A percentile compares a stretch with the other conserved stretches of the same genome.
phyloP scores from a whole-genome alignment of 2,329 filamentous ascomycete species.

The Epichloe sp. region DNA sequence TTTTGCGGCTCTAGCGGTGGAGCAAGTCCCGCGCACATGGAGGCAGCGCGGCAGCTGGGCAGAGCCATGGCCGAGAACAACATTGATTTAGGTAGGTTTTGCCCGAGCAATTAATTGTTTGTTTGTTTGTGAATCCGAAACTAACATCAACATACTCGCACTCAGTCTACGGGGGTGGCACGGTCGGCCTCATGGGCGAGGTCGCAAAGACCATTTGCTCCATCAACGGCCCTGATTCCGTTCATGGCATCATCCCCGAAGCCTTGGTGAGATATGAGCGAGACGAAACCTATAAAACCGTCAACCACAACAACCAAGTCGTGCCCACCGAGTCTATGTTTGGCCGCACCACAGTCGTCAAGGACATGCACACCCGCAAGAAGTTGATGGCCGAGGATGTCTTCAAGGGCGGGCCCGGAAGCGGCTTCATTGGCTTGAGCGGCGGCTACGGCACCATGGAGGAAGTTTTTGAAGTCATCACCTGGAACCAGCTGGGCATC shows the following conservation, averaged over 20 bases:
- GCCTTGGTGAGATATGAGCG: slow-evolving; percentile 72
- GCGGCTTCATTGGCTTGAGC: slow-evolving; percentile 76
- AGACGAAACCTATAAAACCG: slow-evolving; percentile 39
- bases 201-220: slow-evolving; percentile 75
- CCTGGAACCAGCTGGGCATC: slow-evolving; percentile 95
- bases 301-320: slow-evolving; percentile 34
- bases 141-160: slow-evolving; percentile 12
- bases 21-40: slow-evolving; percentile 58
- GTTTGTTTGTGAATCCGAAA: neutral
- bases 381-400: slow-evolving; percentile 86
- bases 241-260: slow-evolving; percentile 88
- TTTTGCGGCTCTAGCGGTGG: slow-evolving; percentile 82
- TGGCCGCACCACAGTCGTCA: slow-evolving; percentile 75
- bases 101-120: neutral
- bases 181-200: slow-evolving; percentile 90
- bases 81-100: slow-evolving; percentile 52
- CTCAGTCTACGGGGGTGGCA: slow-evolving; percentile 90
- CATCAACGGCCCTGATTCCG: slow-evolving; percentile 64
- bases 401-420: slow-evolving; percentile 64
- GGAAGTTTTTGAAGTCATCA: slow-evolving; percentile 82
- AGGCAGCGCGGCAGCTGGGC: slow-evolving; percentile 65
- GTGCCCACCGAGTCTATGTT: slow-evolving; percentile 55
- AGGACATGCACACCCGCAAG: slow-evolving; percentile 95
- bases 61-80: slow-evolving; percentile 59
- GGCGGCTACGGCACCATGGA: slow-evolving; percentile 94